Evolutionary conservation across 148 eudicot genomes (phyloP), one percentile per base, ranked within the genome.

Genomic region (Amaranthus hypochondriacus): DNA sequence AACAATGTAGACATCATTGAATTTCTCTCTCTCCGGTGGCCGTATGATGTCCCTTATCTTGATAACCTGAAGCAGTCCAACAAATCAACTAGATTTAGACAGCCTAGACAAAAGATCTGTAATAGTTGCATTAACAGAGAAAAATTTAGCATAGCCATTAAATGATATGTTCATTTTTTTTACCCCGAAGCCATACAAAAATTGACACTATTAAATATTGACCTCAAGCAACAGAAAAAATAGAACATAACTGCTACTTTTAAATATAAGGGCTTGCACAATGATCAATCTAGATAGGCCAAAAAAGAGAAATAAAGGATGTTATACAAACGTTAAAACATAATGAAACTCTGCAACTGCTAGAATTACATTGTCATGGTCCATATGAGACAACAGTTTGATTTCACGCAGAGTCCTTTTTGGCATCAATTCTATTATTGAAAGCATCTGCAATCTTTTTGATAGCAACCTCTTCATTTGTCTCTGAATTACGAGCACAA

Each of bases 361-460:
- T 49, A 14, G 65, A 68, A 68, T 62, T 91, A 92, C 97, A 84
- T 94, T 94, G 81, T 93, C 98, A 77, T 93, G 98, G 73, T 91
- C 94, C 97, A 91, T 86, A 63, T 93, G 96, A 73, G 92, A 81
- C 69, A 93, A 89, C 73, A 93, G 92, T 84, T 93, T 93, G 78
- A 93, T 93, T 73, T 92, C 97, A 7, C 97, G 91, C 51, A 92
- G 82, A 6, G 97, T 92, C 78, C 97, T 83, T 73, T 73, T 88
- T 92, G 11, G 97, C 97, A 85, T 92, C 98, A 72, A 92, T 86
- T 61, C 89, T 84, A 74, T 92, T 93, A 76, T 89, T 89, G 74
- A 94, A 94, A 47, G 98, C 97, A 86, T 87, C 89, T 56, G 81
- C 89, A 75, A 94, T 94, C 81, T 87, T 89, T 84, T 94, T 94